These are phyloP conservation scores for Gaeumannomyces tritici DNA, from an alignment of 2,329 filamentous ascomycete species.

Conservation along the genomic window DNA sequence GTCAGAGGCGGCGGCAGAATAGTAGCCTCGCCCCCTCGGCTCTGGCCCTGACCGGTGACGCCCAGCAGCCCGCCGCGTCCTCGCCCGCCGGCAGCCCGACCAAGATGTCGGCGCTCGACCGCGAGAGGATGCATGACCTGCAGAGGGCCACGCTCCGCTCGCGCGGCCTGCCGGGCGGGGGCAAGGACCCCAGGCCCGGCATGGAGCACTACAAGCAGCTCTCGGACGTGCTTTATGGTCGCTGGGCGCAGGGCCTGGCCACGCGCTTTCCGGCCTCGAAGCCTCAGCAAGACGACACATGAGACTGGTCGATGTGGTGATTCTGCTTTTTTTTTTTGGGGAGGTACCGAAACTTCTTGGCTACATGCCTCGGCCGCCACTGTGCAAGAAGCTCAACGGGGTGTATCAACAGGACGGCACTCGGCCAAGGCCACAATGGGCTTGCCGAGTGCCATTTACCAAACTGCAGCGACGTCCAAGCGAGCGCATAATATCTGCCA, in stretches of 20 bases:
- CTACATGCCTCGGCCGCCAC: background rate
- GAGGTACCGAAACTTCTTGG: background rate
- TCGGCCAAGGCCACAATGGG: background rate
- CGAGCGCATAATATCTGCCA: background rate
- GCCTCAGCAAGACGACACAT: background rate
- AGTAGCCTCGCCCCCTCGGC: constrained; percentile 20
- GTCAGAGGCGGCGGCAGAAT: constrained; percentile 58
- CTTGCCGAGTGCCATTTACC: background rate
- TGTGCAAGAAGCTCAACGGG: no score
- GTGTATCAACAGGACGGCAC: background rate
- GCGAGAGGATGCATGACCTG: constrained; percentile 27
- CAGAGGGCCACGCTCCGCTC: constrained; percentile 39
- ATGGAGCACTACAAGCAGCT: constrained; percentile 91
- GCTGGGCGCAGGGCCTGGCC: constrained; percentile 80
- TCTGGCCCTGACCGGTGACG: constrained; percentile 12
- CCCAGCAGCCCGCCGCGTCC: no score
- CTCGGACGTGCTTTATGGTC: constrained; percentile 79
- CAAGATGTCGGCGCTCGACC: constrained; percentile 11
- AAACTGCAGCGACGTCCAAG: background rate
- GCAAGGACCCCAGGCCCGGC: constrained; percentile 45
- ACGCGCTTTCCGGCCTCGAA: constrained; percentile 6
- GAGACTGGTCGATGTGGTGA: background rate
- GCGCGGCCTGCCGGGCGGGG: constrained; percentile 37
- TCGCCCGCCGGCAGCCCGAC: constrained; percentile 7
- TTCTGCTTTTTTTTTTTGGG: background rate